Evolutionary conservation across 345 rosid species (phyloP).

Genomic region (Gossypium thurberi): DNA sequence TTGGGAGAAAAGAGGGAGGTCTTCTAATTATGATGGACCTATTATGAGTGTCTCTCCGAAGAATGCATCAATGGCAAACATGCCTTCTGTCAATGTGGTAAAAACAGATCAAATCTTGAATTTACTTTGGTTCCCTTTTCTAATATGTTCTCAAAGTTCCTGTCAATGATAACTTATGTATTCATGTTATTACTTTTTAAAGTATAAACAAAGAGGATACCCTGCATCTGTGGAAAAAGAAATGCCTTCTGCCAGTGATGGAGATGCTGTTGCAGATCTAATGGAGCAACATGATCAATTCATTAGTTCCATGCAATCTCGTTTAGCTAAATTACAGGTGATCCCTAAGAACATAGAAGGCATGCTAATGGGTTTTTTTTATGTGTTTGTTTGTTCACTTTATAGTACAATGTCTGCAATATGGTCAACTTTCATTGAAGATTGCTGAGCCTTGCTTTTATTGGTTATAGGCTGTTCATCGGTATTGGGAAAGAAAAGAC

Average conservation of each 20-base stretch:
- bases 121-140: not conserved
- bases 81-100: slow-evolving; percentile 52
- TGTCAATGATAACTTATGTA: slow-evolving; percentile 12
- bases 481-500: slow-evolving; percentile 89
- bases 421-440: not conserved
- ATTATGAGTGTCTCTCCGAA: slow-evolving; percentile 33
- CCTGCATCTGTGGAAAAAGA: slow-evolving; percentile 47
- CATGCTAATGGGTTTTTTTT: slow-evolving; percentile 5
- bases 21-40: slow-evolving; percentile 48
- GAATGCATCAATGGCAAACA: slow-evolving; percentile 33
- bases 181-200: slow-evolving; percentile 13
- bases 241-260: slow-evolving; percentile 50
- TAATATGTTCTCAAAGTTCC: not conserved
- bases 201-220: slow-evolving; percentile 59
- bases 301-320: slow-evolving; percentile 85
- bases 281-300: slow-evolving; percentile 81
- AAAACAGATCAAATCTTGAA: slow-evolving; percentile 8
- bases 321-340: slow-evolving; percentile 92
- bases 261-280: slow-evolving; percentile 60
- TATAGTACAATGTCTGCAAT: not conserved
- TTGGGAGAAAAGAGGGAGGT: slow-evolving; percentile 74
- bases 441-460: slow-evolving; percentile 22
- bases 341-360: slow-evolving; percentile 17
- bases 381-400: not conserved
- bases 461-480: slow-evolving; percentile 59